These are phyloP conservation scores for Ogataea minuta DNA, from an alignment of 805 yeast species.

Conservation along the genomic window DNA sequence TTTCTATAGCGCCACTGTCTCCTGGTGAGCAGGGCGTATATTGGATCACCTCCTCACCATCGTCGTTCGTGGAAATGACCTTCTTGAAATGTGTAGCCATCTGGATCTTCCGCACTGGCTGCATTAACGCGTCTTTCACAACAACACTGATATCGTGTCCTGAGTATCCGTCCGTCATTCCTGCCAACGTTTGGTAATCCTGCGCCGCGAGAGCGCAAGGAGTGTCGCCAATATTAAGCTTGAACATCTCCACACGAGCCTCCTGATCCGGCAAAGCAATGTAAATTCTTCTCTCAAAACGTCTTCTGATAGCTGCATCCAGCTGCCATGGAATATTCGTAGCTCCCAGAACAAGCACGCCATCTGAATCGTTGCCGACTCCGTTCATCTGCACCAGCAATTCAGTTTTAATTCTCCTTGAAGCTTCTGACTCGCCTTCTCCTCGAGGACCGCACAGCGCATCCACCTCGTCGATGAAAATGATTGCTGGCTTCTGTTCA, in stretches of 20 bases:
- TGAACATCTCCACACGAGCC: constrained; percentile 91
- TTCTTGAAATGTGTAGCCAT: constrained; percentile 91
- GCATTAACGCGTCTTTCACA: constrained; percentile 96
- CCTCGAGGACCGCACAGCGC: constrained; percentile 98
- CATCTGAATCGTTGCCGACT: constrained; percentile 91
- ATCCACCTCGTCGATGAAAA: constrained; percentile 96
- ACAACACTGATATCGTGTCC: constrained; percentile 97
- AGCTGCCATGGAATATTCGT: constrained; percentile 99
- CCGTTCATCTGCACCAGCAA: constrained; percentile 98
- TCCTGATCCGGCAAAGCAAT: constrained; percentile 93
- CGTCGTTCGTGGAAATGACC: constrained; percentile 42
- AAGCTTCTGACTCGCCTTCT: constrained; percentile 96
- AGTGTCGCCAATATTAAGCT: constrained; percentile 85
- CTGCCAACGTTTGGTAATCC: constrained; percentile 78
- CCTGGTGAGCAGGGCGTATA: constrained; percentile 97
- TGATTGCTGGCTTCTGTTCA: constrained; percentile 92
- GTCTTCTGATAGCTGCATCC: constrained; percentile 94
- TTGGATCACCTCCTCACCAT: constrained; percentile 39
- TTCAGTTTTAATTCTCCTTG: constrained; percentile 94
- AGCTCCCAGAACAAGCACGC: constrained; percentile 94
- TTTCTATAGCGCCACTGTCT: constrained; percentile 78
- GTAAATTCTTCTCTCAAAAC: constrained; percentile 93
- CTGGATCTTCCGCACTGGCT: constrained; percentile 93
- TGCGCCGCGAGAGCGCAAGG: constrained; percentile 74
- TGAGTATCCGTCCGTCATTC: constrained; percentile 95